These are phyloP conservation scores for Colletotrichum sp. DNA, from an alignment of 2,329 filamentous ascomycete genomes.

Conservation along the genomic window DNA sequence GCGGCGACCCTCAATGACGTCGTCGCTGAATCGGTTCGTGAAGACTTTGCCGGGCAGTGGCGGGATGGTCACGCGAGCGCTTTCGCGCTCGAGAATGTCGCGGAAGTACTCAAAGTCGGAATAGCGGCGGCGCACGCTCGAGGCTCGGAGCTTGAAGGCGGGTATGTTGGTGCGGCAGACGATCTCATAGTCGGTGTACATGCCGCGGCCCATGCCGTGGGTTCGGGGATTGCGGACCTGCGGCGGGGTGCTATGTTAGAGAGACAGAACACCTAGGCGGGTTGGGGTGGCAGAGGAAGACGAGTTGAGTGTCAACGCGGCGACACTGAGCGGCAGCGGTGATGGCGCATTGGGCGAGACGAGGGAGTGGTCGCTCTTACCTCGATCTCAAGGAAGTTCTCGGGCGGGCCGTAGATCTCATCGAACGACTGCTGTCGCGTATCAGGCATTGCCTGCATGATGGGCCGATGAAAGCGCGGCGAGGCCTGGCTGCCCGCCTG, in stretches of 20 bases:
- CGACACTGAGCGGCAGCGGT: not conserved
- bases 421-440: constrained; percentile 94
- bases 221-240: constrained; percentile 94
- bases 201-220: constrained; percentile 90
- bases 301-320: not conserved
- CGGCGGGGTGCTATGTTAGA: constrained; percentile 5
- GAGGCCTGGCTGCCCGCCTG: constrained; percentile 26
- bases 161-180: constrained; percentile 98
- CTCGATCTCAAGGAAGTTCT: constrained; percentile 99
- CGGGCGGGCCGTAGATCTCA: constrained; percentile 97
- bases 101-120: constrained; percentile 99
- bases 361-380: constrained; percentile 48
- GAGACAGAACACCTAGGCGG: not conserved
- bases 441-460: constrained; percentile 71
- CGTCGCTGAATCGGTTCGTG: constrained; percentile 96
- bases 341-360: not conserved
- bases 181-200: constrained; percentile 99
- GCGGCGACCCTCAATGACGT: constrained; percentile 93
- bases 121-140: constrained; percentile 89
- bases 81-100: constrained; percentile 96
- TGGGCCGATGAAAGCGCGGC: constrained; percentile 52
- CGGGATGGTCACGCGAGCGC: constrained; percentile 91
- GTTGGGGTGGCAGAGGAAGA: not conserved
- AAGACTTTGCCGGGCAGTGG: constrained; percentile 97
- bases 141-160: constrained; percentile 93